Evolutionary conservation across 371 early-diverging fungal genomes (phyloP), one percentile per base, ranked within the genome.

Genomic region (Chytridium lagenaria): DNA sequence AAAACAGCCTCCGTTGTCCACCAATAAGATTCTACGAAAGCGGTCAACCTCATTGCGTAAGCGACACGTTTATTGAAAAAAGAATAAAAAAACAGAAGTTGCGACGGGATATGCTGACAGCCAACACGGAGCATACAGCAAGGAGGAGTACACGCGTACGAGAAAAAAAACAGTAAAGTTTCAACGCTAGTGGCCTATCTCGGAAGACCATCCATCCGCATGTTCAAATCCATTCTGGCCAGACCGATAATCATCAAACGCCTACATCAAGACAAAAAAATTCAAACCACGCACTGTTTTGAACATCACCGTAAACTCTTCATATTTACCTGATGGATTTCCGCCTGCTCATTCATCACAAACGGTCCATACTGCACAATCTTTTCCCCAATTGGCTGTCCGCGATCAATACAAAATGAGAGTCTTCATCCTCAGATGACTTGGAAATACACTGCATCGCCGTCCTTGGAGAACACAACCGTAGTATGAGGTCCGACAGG

Each of bases 281-380:
- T 7, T 22, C 49, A 55, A 55, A 10, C 57, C 57, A 26, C 57
- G 44, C 12, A 12, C 44, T 12, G 44, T 23, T 10, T 7, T 55
- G 30, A 10, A 55, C 57, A 19, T 7, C 57, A 26, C 7, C 7
- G 57, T 7, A 26, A 55, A 55, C n/a, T n/a, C n/a, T n/a, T n/a
- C n/a, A n/a, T 44, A 55, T 23, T 55, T 7, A 55, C 57, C 57
- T 10, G 15, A 36, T 34, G 51, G 64, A 85, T 77, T 61, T 84
- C 81, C 2, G 75, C 69, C 15, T 70, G 70, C 12, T 72, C 75
- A 75, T 81, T 84, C 86, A 85, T 82, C n/a, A 85, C 86, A 69
- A 85, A 85, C 15, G 84, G 86, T 1, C 84, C 84, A 52, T 82
- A 75, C 74, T 79, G 80, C 1, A 70, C 77, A 23, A 82, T 77